These are phyloP conservation scores for Aspergillus transmontanensis DNA, from an alignment of 2,329 filamentous ascomycete genomes.

Conservation along the genomic window DNA sequence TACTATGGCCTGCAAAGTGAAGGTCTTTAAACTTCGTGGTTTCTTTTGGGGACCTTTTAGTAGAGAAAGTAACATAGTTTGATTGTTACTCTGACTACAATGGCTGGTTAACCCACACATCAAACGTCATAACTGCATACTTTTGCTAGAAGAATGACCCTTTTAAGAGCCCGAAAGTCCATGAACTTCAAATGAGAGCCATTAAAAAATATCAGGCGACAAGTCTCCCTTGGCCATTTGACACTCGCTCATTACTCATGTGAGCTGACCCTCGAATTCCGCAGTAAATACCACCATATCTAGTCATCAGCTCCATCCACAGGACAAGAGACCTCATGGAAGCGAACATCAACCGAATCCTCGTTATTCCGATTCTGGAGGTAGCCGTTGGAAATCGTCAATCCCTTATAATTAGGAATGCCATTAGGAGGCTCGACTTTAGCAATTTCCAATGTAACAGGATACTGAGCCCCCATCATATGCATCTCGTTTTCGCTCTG, in stretches of 20 bases:
- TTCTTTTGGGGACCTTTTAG: too few species aligned
- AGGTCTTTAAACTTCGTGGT: too few species aligned
- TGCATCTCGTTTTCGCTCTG: background rate
- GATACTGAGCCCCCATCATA: background rate
- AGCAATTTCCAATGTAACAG: slow-evolving; percentile 1
- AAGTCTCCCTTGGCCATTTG: background rate
- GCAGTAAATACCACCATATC: background rate
- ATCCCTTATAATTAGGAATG: background rate
- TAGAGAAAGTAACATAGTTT: too few species aligned
- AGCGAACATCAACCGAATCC: background rate
- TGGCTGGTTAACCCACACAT: too few species aligned
- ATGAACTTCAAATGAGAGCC: background rate
- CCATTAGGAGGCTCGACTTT: background rate
- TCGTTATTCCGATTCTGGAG: background rate
- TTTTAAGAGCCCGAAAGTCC: background rate
- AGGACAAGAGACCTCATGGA: background rate
- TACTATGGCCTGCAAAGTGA: too few species aligned
- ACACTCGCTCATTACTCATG: background rate
- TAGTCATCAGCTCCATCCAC: background rate
- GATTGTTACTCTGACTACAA: too few species aligned
- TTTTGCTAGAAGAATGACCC: background rate
- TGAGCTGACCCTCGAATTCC: background rate
- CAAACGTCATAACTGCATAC: background rate
- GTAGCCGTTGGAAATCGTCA: background rate
- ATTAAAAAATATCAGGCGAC: background rate